Conservation (phyloP, 2,329 filamentous ascomycete species). For the Calonectria hongkongensis region DNA sequence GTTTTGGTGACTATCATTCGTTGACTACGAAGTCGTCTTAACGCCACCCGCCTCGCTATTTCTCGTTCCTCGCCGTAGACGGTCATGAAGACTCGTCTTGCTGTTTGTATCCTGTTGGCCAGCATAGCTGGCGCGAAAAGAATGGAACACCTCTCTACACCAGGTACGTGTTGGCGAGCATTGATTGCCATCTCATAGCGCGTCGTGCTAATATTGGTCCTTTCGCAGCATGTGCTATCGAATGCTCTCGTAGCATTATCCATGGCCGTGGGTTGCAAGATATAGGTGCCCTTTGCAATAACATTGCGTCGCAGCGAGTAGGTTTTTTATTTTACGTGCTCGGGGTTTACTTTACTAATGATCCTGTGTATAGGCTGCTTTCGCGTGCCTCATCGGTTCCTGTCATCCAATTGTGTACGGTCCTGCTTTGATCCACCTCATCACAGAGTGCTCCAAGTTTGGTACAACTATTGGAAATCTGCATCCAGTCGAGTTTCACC, state of each 20-base stretch:
- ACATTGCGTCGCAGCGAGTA: slow-evolving; percentile 53
- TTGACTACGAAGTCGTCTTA: slow-evolving; percentile 51
- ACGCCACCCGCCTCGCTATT: slow-evolving; percentile 41
- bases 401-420: slow-evolving; percentile 57
- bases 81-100: slow-evolving; percentile 52
- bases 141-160: slow-evolving; percentile 27
- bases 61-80: slow-evolving; percentile 8
- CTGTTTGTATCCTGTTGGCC: slow-evolving; percentile 38
- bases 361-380: slow-evolving; percentile 52
- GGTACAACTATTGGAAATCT: slow-evolving; percentile 55
- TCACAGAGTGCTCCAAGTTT: slow-evolving; percentile 53
- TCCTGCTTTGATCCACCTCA: slow-evolving; percentile 53
- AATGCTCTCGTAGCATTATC: slow-evolving; percentile 46
- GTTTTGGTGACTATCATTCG: slow-evolving; percentile 60
- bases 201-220: slow-evolving; percentile 14
- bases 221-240: slow-evolving; percentile 42
- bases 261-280: slow-evolving; percentile 32
- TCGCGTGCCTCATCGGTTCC: slow-evolving; percentile 56
- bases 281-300: slow-evolving; percentile 43
- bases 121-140: slow-evolving; percentile 36
- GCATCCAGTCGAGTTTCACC: slow-evolving; percentile 56
- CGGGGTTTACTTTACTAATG: slow-evolving; percentile 42
- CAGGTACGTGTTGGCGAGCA: slow-evolving; percentile 37
- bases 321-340: background rate
- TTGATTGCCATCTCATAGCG: background rate